Percentiles rank a stretch among this genome's conserved stretches.
Evolutionary conservation across 805 yeast genomes (phyloP).

Genomic region (Candida piceae): DNA sequence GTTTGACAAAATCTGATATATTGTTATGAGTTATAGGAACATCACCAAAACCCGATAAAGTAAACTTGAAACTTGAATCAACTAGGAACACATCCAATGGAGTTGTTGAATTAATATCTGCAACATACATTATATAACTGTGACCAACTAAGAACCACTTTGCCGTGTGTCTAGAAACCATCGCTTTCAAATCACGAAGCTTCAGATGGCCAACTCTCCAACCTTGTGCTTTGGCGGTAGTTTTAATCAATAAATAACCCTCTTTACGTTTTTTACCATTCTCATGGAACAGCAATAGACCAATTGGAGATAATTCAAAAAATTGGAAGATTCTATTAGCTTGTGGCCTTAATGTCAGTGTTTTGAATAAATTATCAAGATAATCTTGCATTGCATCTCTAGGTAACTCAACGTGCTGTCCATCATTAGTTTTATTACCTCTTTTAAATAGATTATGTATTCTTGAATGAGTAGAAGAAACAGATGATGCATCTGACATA

Average conservation of each 20-base stretch:
- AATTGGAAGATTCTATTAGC: slow-evolving; percentile 80
- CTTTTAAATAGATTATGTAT: slow-evolving; percentile 11
- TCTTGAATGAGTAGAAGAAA: slow-evolving; percentile 2
- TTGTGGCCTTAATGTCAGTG: slow-evolving; percentile 69
- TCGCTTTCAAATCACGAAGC: slow-evolving; percentile 71
- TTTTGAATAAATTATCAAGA: slow-evolving; percentile 53
- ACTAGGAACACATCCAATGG: slow-evolving; percentile 89
- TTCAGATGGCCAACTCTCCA: slow-evolving; percentile 93
- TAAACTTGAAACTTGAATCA: slow-evolving; percentile 67
- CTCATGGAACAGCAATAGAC: slow-evolving; percentile 78
- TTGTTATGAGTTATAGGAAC: slow-evolving; percentile 18
- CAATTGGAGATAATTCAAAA: slow-evolving; percentile 84
- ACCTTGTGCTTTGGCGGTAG: slow-evolving; percentile 84
- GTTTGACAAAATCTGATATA: slow-evolving; percentile 15
- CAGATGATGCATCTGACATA: too few species aligned
- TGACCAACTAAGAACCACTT: slow-evolving; percentile 90
- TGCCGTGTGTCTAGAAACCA: slow-evolving; percentile 85
- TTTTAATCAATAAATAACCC: slow-evolving; percentile 74
- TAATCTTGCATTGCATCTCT: slow-evolving; percentile 56
- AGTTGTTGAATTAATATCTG: slow-evolving; percentile 79
- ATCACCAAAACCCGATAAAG: slow-evolving; percentile 38
- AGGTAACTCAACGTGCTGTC: slow-evolving; percentile 5
- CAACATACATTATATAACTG: slow-evolving; percentile 79
- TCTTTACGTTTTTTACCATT: slow-evolving; percentile 81
- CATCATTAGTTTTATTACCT: neutral